Evolutionary conservation across 441 rosid species (phyloP), one percentile per base, ranked within the genome.

Genomic region (Adansonia madagascariensis): DNA sequence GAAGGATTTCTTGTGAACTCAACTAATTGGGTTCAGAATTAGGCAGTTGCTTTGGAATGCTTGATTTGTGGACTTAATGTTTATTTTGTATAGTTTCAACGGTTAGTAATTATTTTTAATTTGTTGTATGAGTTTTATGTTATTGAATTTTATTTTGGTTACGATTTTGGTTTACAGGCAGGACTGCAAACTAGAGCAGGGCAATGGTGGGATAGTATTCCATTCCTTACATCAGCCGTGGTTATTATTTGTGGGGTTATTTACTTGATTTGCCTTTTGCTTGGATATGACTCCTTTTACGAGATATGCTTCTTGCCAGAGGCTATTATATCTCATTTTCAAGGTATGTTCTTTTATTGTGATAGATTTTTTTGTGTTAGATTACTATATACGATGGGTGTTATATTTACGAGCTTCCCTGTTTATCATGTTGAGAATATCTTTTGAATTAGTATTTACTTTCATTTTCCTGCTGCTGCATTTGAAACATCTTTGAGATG

Each of bases 141-240:
- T 24, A 60, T 57, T 55, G 65, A 55, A 15, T 4, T 31, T 52
- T 68, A 1, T 27, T 44, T 71, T 70, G 44, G n/a, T 18, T 50
- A 64, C 1, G 15, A 56, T 63, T 39, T 35, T 53, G 55, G 69
- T 53, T 66, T 64, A n/a, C 88, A 95, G 99, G 97, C 96, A 9
- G 92, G 98, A 20, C 55, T 95, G 72, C 89, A 87, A 49, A 91
- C 98, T 57, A 84, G 97, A 80, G 81, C 79, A 68, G 82, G 88
- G 62, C 97, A 95, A 73, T 95, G 95, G 97, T 92, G 99, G 98
- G 95, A 91, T 59, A 83, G 90, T 70, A 89, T 94, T 79, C 98
- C 99, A 0, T 94, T 95, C 79, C 87, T 92, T 74, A 91, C 97
- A 9, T 94, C 98, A n/a, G 86, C 91, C 0, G 84, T 94, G 75